phyloP scores from a whole-genome alignment of 257 asterid genomes.

The Pogostemon cablin region DNA sequence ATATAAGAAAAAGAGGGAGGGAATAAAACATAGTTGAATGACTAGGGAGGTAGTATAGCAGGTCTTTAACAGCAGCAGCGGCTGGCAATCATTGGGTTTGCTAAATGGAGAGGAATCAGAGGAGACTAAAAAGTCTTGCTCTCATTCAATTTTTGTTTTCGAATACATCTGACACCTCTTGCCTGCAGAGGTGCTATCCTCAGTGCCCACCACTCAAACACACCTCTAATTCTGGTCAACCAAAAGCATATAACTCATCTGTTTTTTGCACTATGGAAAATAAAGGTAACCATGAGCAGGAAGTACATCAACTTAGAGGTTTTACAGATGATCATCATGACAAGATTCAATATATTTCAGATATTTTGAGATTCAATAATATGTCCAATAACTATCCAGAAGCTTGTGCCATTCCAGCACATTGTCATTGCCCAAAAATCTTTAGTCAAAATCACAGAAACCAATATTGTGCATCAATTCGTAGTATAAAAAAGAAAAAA shows the following conservation, averaged over 20 bases:
- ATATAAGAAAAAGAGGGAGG: not conserved
- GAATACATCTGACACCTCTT: too few species aligned
- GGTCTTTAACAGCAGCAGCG: not conserved
- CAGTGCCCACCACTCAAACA: not conserved
- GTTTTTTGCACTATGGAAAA: constrained; percentile 2
- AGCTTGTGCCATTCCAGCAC: constrained; percentile 10
- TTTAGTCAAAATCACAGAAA: constrained; percentile 1
- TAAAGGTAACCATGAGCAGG: constrained; percentile 5
- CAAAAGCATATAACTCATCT: constrained; percentile 7
- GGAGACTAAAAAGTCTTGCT: too few species aligned
- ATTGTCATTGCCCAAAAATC: not conserved
- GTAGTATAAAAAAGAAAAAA: not conserved
- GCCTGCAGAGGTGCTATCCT: not conserved
- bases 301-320: constrained; percentile 10
- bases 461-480: constrained; percentile 1
- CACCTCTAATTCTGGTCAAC: not conserved
- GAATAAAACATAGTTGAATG: not conserved
- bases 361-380: not conserved
- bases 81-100: not conserved
- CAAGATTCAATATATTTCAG: constrained; percentile 3
- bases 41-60: not conserved
- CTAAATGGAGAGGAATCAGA: too few species aligned
- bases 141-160: too few species aligned
- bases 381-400: not conserved
- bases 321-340: constrained; percentile 18